Conservation (phyloP, 305 asterid species). For the Fraxinus greggii region DNA sequence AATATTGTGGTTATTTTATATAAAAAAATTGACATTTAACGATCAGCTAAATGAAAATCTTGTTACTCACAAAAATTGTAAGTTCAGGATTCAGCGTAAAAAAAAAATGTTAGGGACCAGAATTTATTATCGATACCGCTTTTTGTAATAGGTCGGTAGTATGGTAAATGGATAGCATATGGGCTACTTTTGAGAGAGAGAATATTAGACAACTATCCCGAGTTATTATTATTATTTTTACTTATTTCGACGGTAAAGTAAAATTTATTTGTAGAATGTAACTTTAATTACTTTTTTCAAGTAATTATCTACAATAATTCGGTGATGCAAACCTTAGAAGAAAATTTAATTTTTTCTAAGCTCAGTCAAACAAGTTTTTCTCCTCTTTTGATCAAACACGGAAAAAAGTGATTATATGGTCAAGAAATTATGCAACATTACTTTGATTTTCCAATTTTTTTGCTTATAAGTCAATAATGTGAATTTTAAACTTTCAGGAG, state of each 20-base stretch:
- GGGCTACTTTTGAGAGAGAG: background rate
- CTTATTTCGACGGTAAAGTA: background rate
- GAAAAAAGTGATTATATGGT: background rate
- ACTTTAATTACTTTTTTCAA: background rate
- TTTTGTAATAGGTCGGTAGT: background rate
- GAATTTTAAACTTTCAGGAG: background rate
- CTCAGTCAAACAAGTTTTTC: background rate
- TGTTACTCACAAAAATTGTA: background rate
- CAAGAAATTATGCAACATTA: background rate
- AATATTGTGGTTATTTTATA: background rate
- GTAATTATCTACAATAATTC: background rate
- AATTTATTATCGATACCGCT: background rate
- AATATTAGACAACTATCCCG: no score
- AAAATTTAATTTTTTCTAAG: background rate
- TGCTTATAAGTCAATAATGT: background rate
- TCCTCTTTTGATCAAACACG: background rate
- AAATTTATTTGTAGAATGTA: background rate
- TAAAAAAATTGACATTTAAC: no score
- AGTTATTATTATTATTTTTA: no score
- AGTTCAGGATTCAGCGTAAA: background rate
- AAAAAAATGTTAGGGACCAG: background rate
- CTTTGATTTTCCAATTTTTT: background rate
- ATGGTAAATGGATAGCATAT: background rate
- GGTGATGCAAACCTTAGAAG: background rate
- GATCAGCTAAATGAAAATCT: no score